These are phyloP conservation scores for Epichloe elymi DNA, from an alignment of 2,329 filamentous ascomycete species.

Conservation along the genomic window DNA sequence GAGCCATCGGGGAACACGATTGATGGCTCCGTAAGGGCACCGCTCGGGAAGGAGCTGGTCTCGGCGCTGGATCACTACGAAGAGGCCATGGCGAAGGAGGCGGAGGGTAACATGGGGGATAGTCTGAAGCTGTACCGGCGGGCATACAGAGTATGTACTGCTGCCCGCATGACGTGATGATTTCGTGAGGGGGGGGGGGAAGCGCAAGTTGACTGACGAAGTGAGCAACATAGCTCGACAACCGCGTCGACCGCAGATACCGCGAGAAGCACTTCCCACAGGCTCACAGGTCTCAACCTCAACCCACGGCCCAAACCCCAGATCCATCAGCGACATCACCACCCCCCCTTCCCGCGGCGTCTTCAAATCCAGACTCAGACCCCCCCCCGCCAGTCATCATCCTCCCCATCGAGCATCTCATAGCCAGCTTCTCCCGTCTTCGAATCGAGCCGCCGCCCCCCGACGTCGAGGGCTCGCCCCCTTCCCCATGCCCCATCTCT, in stretches of 20 bases:
- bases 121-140: slow-evolving; percentile 79
- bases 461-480: slow-evolving; percentile 56
- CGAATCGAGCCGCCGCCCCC: slow-evolving; percentile 58
- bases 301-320: slow-evolving; percentile 24
- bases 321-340: slow-evolving; percentile 7
- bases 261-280: slow-evolving; percentile 78
- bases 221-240: slow-evolving; percentile 51
- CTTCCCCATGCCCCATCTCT: slow-evolving; percentile 65
- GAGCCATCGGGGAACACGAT: slow-evolving; percentile 7
- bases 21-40: slow-evolving; percentile 5
- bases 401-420: slow-evolving; percentile 51
- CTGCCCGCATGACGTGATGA: background rate
- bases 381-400: slow-evolving; percentile 25
- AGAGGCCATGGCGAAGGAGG: slow-evolving; percentile 78
- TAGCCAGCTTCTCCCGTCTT: slow-evolving; percentile 60
- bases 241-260: slow-evolving; percentile 72
- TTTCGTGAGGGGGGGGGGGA: too few relatives aligned
- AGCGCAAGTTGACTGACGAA: too few relatives aligned
- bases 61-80: slow-evolving; percentile 91
- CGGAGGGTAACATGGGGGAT: slow-evolving; percentile 72
- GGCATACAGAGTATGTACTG: slow-evolving; percentile 58
- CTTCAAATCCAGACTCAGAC: too few relatives aligned
- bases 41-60: slow-evolving; percentile 35
- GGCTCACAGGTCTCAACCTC: slow-evolving; percentile 21
- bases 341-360: background rate